phyloP scores from a whole-genome alignment of 2,329 filamentous ascomycete genomes.

The Chaetomium strumarium region DNA sequence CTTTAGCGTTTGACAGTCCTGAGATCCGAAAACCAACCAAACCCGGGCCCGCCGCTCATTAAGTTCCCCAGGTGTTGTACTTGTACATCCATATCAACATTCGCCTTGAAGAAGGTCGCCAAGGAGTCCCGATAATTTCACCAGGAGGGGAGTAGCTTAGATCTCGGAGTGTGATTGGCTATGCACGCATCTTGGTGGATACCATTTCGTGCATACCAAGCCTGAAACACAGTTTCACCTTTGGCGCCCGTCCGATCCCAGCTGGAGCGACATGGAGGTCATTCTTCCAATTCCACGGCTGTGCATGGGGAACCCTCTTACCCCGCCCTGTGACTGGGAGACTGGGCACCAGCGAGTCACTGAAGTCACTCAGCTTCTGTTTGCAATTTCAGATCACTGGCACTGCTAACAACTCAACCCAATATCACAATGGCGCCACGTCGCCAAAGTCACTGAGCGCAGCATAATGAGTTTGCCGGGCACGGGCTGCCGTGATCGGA shows the following conservation, averaged over 20 bases:
- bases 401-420: background rate
- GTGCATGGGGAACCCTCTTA: background rate
- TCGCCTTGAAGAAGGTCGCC: too few relatives aligned
- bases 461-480: constrained; percentile 4
- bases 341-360: constrained; percentile 11
- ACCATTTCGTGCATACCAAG: constrained; percentile 2
- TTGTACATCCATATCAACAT: too few relatives aligned
- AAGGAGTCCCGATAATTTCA: background rate
- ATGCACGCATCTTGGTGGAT: background rate
- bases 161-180: constrained; percentile 6
- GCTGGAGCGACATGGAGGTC: too few relatives aligned
- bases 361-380: background rate
- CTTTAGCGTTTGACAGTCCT: background rate
- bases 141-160: background rate
- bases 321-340: constrained; percentile 14
- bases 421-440: background rate
- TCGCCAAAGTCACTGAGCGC: background rate
- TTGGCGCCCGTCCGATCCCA: constrained; percentile 12
- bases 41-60: too few relatives aligned
- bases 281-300: constrained; percentile 17
- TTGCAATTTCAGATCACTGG: background rate
- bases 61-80: too few relatives aligned
- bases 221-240: constrained; percentile 22
- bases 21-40: too few relatives aligned
- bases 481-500: constrained; percentile 13